Base-by-base conservation (phyloP, 345 rosid species). In the Isatis tinctoria region DNA sequence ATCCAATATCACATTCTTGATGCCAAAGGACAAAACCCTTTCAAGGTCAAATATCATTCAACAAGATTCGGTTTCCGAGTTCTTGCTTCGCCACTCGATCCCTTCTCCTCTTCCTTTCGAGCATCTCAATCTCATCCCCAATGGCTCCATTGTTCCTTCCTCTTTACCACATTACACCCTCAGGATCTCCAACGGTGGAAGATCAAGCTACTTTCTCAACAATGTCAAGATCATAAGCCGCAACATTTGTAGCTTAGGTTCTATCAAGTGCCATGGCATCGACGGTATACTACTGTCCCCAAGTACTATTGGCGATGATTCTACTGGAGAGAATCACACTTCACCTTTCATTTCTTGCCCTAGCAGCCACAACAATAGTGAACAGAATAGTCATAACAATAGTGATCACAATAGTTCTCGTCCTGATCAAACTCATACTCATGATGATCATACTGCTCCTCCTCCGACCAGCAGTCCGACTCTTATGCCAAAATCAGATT, bases 241-340 rank as follows among this genome's bases (percentile, higher is more conserved):
- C 0, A 80, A 90, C 45, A 73, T 93, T 47, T 93, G 97, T 73
- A 84, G 67, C 16, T 73, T 80, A 18, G 85, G 85, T 2, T 83
- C 98, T 14, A 90, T 90, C 58, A 75, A 90, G 30, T 90, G 98
- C 68, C 98, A 93, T 67, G 96, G 95, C 20, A 79, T 90, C 8
- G 89, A 85, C 45, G 87, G 87, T 5, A 85, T 88, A 57, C 37
- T 92, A 58, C 54, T 20, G 12, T 64, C 67, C 8, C 41, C 39
- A 16, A 56, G 39, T 24, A 32, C n/a, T 22, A 11, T 54, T 9
- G 32, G 72, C 1, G 68, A 77, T 32, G 68, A 65, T 30, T 60
- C 76, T 59, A 47, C 64, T 3, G 48, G 18, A n/a, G 63, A n/a
- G 8, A 76, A 65, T n/a, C 71, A 81, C 43, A 54, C 72, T 11